Conservation (phyloP, 2,329 filamentous ascomycete species). For the Scytalidium sp. region DNA sequence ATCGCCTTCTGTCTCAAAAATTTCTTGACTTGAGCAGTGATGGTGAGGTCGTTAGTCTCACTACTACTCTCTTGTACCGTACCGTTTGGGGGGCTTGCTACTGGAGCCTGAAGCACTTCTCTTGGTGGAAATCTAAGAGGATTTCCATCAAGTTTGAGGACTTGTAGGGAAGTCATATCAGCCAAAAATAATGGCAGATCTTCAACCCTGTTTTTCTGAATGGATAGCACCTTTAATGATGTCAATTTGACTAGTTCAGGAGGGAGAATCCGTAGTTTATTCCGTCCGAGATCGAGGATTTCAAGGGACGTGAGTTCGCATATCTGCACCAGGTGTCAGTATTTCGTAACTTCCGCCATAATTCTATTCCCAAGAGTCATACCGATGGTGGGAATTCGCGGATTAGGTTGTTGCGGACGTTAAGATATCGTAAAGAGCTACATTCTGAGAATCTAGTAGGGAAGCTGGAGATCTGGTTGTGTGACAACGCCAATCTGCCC, state of each 20-base stretch:
- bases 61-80: slow-evolving; percentile 58
- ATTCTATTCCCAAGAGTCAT: slow-evolving; percentile 29
- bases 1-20: slow-evolving; percentile 49
- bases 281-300: slow-evolving; percentile 88
- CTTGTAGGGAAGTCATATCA: slow-evolving; percentile 85
- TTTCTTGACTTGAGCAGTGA: slow-evolving; percentile 61
- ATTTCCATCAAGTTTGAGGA: slow-evolving; percentile 87
- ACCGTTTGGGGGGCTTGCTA: slow-evolving; percentile 53
- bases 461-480: slow-evolving; percentile 71
- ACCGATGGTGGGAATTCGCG: slow-evolving; percentile 63
- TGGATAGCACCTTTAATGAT: slow-evolving; percentile 83
- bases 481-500: slow-evolving; percentile 71
- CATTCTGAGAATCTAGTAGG: slow-evolving; percentile 72
- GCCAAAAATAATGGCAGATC: slow-evolving; percentile 80
- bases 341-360: not conserved
- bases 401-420: slow-evolving; percentile 74
- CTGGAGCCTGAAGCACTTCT: slow-evolving; percentile 60
- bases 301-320: slow-evolving; percentile 84
- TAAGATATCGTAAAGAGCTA: slow-evolving; percentile 74
- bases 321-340: slow-evolving; percentile 51
- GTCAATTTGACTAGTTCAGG: slow-evolving; percentile 76
- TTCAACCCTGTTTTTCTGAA: slow-evolving; percentile 83
- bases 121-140: slow-evolving; percentile 77
- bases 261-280: slow-evolving; percentile 76
- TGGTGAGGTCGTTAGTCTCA: slow-evolving; percentile 59